Base-by-base conservation (phyloP, 2,329 filamentous ascomycete genomes). In the Penicillium sp. region DNA sequence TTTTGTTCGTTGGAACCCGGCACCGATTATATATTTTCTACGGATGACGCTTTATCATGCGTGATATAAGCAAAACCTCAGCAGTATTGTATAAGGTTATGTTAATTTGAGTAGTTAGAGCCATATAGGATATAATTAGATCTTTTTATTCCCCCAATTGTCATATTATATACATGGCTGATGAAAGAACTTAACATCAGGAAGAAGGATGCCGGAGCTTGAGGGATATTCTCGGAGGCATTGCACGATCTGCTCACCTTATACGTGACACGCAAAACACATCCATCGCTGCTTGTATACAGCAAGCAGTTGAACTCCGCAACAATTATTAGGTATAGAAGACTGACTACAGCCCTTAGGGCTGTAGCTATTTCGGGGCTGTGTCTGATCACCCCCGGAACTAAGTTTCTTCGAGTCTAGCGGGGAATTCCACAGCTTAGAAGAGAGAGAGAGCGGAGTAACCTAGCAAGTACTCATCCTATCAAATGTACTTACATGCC, bases 361-460 rank as follows among this genome's bases (percentile, higher is more conserved):
- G 4, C 13, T 33, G 11, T 10, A 46, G 5, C 13, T 33, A 46
- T 46, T 33, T 46, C 44, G 5, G 19, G 44, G 11, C 3, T 16
- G 19, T 5, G 7, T 33, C n/a, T 31, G 19, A 46, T 15, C 29
- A 47, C 27, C 38, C 16, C 23, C 21, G 29, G 21, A 16, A 25
- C 50, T 52, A 52, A 23, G 29, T 27, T 33, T 19, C 36, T 44
- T 51, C 29, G 49, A 44, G 39, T 11, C 39, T 51, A 51, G 49
- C 29, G 49, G 49, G 39, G 6, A 41, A 33, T 43, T 25, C 10
- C 39, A 27, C 21, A 39, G 27, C 25, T 13, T 10, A 16, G 8
- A 33, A 25, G n/a, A 19, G 15, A 31, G 15, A 31, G 29, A 45
- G 39, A 52, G 50, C 50, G 50, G 50, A 52, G 50, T 10, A 36